Conservation (phyloP, 495 filamentous ascomycete genomes). For the Aspergillus affinis region DNA sequence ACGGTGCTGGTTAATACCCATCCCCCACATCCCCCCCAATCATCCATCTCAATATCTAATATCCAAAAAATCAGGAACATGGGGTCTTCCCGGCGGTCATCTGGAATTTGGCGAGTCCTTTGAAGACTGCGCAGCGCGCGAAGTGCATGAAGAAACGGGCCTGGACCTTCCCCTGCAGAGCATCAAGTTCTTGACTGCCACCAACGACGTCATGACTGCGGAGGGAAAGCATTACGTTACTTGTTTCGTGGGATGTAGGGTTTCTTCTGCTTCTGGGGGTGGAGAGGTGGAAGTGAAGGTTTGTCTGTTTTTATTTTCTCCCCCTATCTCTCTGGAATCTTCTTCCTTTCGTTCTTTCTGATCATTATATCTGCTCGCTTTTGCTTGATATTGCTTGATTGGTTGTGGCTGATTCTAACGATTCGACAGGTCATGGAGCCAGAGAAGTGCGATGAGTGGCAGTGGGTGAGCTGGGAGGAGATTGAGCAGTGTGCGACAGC, state of each 20-base stretch:
- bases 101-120: constrained; percentile 19
- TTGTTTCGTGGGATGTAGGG: constrained; percentile 12
- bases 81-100: constrained; percentile 24
- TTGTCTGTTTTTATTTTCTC: not conserved
- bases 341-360: not conserved
- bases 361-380: too few relatives aligned
- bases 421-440: constrained; percentile 14
- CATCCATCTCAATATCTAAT: not conserved
- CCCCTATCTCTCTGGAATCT: not conserved
- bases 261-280: not conserved
- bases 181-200: constrained; percentile 14
- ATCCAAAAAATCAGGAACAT: constrained; percentile 14
- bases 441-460: constrained; percentile 19
- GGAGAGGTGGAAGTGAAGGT: not conserved
- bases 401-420: not conserved
- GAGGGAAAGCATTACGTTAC: constrained; percentile 25
- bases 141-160: constrained; percentile 20
- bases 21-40: not conserved
- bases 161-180: not conserved
- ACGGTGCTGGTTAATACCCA: constrained; percentile 32
- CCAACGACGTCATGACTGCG: constrained; percentile 18
- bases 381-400: not conserved
- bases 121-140: constrained; percentile 17
- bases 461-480: constrained; percentile 20
- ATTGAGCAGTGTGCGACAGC: constrained; percentile 2